Base-by-base conservation (phyloP, 148 eudicot species). In the Euryodendron excelsum region DNA sequence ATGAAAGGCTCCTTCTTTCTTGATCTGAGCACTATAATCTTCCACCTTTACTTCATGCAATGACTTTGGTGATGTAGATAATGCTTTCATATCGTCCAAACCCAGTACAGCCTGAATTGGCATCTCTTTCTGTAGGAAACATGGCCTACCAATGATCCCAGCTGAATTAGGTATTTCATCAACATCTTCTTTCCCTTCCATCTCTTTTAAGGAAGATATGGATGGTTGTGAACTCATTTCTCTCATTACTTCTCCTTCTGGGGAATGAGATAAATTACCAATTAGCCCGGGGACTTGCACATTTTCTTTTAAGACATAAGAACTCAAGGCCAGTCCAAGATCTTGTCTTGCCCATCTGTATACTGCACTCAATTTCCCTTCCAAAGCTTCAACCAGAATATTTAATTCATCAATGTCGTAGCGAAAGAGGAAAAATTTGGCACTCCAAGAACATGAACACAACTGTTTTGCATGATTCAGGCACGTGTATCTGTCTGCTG, bases 301-400 rank as follows among this genome's bases (percentile, higher is more conserved):
- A 41, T 33, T 86, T 23, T 90, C 91, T 79, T 88, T 91, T 18
- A 89, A 84, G 74, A 85, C 70, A 77, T 82, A 81, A 77, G 97
- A 87, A 80, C 91, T 89, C 73, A 96, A 83, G 28, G 98, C 90
- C 56, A 96, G 83, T 71, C 97, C 94, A 78, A 96, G 93, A 86
- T 93, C 92, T 69, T 82, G 87, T 67, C 89, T 91, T 39, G 97
- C 95, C 97, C 97, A 96, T 87, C 93, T 87, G 85, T 96, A 92
- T 67, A 96, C 82, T 37, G 98, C 90, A 81, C 98, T 91, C 63
- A 93, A 79, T 88, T 96, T 96, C 66, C 99, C 99, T 80, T 96
- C 98, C 80, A 96, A 80, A 80, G 99, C 99, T 87, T 96, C 96
- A 84, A 86, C 94, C 84, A 96, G 75, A 41, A 96, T 75, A 80